Percentiles rank a stretch among this genome's conserved stretches.
Evolutionary conservation across 2,329 filamentous ascomycete species (phyloP).

Genomic region (Emergomyces orientalis): DNA sequence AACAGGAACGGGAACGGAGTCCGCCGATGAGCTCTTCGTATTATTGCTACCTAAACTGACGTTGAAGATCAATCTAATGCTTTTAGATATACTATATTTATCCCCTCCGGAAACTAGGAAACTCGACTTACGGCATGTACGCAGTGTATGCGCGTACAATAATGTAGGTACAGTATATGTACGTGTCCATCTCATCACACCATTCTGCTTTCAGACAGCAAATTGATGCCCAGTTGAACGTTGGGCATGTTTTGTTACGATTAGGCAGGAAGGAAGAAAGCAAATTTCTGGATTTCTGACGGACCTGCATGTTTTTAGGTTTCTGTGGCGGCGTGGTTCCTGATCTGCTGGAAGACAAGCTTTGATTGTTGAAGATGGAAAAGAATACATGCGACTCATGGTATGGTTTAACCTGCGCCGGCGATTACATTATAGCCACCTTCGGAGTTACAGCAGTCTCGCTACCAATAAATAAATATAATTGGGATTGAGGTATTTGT

Average conservation of each 20-base stretch:
- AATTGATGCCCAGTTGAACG: not conserved
- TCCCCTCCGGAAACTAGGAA: not conserved
- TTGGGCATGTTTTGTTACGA: not conserved
- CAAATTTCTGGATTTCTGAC: not conserved
- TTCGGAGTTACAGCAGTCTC: not conserved
- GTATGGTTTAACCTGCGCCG: not conserved
- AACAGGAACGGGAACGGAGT: not conserved
- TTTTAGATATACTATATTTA: not conserved
- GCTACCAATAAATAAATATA: not conserved
- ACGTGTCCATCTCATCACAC: not conserved
- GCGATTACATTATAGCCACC: not conserved
- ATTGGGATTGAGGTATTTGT: not conserved
- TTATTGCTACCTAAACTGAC: not conserved
- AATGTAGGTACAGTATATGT: not conserved
- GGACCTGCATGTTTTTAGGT: not conserved
- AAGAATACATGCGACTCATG: not conserved
- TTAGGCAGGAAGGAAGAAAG: not conserved
- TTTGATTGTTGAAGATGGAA: not conserved
- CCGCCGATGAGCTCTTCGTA: not conserved
- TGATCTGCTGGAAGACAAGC: not conserved
- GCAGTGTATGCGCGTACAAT: not conserved
- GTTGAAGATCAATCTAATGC: not conserved
- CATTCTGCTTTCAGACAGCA: not conserved
- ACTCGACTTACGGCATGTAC: not conserved
- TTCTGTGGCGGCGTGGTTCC: not conserved